Evolutionary conservation across 345 rosid species (phyloP), one percentile per base, ranked within the genome.

Genomic region (Populus tremula): DNA sequence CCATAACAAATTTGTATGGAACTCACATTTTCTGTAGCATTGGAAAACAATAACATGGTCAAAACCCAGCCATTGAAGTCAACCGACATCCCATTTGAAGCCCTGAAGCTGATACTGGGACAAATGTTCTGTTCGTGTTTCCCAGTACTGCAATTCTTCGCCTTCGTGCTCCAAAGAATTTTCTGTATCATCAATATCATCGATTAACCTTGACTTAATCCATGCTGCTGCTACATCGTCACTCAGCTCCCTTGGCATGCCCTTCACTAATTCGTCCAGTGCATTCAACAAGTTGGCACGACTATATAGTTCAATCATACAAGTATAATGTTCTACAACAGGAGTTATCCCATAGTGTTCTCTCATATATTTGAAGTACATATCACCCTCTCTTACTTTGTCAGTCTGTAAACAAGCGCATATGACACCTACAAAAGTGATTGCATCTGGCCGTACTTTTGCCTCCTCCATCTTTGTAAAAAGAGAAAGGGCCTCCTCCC

Each of bases 371-470:
- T 70, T 63, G 82, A 88, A 90, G 71, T 88, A 88, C 75, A 76
- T 64, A 72, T 77, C 74, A 65, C 88, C 92, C 12, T 83, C 86
- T 64, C 79, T 80, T n/a, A 88, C 84, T 71, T 90, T 81, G n/a
- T 84, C 80, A 0, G 64, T 76, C n/a, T 86, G 87, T 3, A 88
- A 91, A 83, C 94, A 91, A 69, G 92, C 94, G 20, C 87, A 86
- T 53, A 93, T 86, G 72, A 89, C 91, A 73, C 94, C 96, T 0
- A 91, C 96, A 70, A 90, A 93, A 74, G 93, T 91, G 80, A 93
- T 89, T 20, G 89, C 92, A 78, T 94, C 92, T 13, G 94, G 93
- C 74, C 66, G 78, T 5, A 82, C 75, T 11, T 67, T 78, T 54
- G 65, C 82, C 79, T 73, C 85, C 81, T 81, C 89, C 97, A 91